Evolutionary conservation across 1,284 basidiomycete species (phyloP).

Genomic region (Rhizoctonia solani): DNA sequence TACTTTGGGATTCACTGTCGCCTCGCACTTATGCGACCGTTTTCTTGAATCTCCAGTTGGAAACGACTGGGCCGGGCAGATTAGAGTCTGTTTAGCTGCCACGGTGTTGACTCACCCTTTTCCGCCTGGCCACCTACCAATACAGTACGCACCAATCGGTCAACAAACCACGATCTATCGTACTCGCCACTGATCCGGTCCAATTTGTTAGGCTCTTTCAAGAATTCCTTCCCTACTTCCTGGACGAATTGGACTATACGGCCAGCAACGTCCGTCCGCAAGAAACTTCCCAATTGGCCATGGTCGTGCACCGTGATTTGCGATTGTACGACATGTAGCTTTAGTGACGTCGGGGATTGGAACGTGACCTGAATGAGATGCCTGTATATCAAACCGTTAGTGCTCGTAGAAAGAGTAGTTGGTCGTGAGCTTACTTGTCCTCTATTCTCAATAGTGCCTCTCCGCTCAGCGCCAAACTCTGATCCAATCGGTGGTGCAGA

Average conservation of each 20-base stretch:
- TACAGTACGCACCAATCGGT: slow-evolving; percentile 32
- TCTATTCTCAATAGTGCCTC: slow-evolving; percentile 71
- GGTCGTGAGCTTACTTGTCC: slow-evolving; percentile 57
- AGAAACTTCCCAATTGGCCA: slow-evolving; percentile 22
- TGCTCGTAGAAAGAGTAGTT: not conserved
- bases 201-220: not conserved
- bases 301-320: slow-evolving; percentile 57
- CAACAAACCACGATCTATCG: slow-evolving; percentile 21
- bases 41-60: slow-evolving; percentile 14
- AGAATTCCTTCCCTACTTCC: slow-evolving; percentile 10
- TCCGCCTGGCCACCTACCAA: slow-evolving; percentile 30
- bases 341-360: slow-evolving; percentile 67
- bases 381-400: slow-evolving; percentile 46
- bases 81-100: not conserved
- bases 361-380: slow-evolving; percentile 74
- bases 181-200: not conserved
- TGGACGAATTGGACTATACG: slow-evolving; percentile 27
- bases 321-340: slow-evolving; percentile 73
- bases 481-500: slow-evolving; percentile 38
- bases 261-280: slow-evolving; percentile 24
- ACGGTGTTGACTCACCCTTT: slow-evolving; percentile 7
- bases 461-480: slow-evolving; percentile 56
- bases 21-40: slow-evolving; percentile 12
- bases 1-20: slow-evolving; percentile 4
- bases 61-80: not conserved